phyloP scores from a whole-genome alignment of 2,329 filamentous ascomycete species.

The Setomelanomma holmii region DNA sequence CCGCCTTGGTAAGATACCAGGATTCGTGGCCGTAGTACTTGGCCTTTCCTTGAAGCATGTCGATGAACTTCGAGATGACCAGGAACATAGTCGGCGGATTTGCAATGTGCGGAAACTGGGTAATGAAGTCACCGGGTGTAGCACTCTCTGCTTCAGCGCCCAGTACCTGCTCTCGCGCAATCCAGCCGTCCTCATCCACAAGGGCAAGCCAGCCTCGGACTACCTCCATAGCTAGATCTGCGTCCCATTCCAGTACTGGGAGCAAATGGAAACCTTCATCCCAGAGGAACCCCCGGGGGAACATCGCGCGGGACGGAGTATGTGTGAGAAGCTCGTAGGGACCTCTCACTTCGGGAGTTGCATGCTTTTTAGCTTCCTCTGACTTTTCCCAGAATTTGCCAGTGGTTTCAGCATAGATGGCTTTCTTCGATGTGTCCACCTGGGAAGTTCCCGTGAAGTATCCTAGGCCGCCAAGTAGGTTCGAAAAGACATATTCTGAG shows the following conservation, averaged over 20 bases:
- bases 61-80: constrained; percentile 79
- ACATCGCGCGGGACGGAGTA: constrained; percentile 89
- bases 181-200: constrained; percentile 97
- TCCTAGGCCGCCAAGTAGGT: constrained; percentile 87
- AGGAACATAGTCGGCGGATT: constrained; percentile 95
- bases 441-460: constrained; percentile 89
- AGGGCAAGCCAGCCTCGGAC: constrained; percentile 92
- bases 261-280: constrained; percentile 95
- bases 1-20: constrained; percentile 65
- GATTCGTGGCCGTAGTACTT: constrained; percentile 62
- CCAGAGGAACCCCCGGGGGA: constrained; percentile 94
- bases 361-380: constrained; percentile 74
- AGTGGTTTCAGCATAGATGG: constrained; percentile 90
- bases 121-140: constrained; percentile 86
- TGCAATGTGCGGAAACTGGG: constrained; percentile 94
- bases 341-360: constrained; percentile 73
- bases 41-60: constrained; percentile 49
- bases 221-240: constrained; percentile 83
- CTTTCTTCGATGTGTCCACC: constrained; percentile 84
- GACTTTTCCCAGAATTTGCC: constrained; percentile 95
- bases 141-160: constrained; percentile 88
- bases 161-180: constrained; percentile 91
- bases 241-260: constrained; percentile 89
- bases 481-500: constrained; percentile 86
- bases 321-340: constrained; percentile 88